Evolutionary conservation across 2,329 filamentous ascomycete genomes (phyloP).

Genomic region (Aspergillus fumigatiaffinis): DNA sequence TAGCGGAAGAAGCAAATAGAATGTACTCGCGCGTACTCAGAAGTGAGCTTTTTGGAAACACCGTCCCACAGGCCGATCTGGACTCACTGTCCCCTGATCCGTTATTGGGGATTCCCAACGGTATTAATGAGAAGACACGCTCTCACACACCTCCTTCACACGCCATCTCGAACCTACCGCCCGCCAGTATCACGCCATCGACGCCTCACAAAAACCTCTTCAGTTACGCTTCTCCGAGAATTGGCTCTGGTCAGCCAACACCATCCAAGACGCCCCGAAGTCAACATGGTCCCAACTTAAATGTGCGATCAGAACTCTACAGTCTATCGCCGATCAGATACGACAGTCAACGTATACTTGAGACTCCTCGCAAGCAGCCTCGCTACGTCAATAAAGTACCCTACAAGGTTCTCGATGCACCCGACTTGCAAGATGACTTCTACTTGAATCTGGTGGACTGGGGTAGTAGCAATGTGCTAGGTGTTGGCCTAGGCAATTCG

Average conservation of each 20-base stretch:
- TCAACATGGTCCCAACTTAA: conserved; percentile 80
- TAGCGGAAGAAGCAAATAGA: conserved; percentile 50
- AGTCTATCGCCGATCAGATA: conserved; percentile 91
- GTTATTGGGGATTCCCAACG: conserved; percentile 41
- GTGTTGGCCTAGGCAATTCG: conserved; percentile 84
- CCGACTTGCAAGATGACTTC: conserved; percentile 94
- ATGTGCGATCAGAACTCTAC: conserved; percentile 89
- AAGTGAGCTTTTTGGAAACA: conserved; percentile 79
- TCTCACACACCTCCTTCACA: conserved; percentile 78
- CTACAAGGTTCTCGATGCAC: conserved; percentile 95
- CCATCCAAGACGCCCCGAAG: conserved; percentile 86
- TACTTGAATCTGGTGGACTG: conserved; percentile 97
- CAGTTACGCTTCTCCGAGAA: conserved; percentile 74
- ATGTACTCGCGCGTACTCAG: background rate
- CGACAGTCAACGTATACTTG: conserved; percentile 86
- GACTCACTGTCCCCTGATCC: conserved; percentile 60
- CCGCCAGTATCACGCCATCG: conserved; percentile 75
- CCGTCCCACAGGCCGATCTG: conserved; percentile 75
- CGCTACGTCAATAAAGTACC: conserved; percentile 92
- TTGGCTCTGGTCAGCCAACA: conserved; percentile 77
- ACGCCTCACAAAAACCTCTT: conserved; percentile 98
- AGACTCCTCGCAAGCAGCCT: conserved; percentile 84
- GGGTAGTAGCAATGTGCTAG: conserved; percentile 91
- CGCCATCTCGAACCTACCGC: conserved; percentile 60
- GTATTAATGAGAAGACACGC: conserved; percentile 62